Percentiles rank a stretch among this genome's conserved stretches.
Evolutionary conservation across 345 rosid species (phyloP).

Genomic region (Syzygium oleosum): DNA sequence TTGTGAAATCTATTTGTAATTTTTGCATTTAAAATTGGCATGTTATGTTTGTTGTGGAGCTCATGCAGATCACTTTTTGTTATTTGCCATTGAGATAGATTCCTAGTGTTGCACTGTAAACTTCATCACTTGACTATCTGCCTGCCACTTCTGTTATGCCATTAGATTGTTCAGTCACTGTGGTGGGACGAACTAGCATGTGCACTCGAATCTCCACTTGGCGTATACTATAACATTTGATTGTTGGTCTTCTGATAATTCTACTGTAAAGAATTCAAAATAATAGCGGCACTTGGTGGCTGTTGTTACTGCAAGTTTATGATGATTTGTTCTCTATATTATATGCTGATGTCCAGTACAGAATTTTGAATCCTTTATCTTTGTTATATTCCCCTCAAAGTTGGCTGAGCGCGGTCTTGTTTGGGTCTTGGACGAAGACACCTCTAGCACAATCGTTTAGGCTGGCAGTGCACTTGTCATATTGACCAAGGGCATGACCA

Average conservation of each 20-base stretch:
- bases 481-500: not conserved
- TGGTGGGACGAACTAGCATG: not conserved
- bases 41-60: not conserved
- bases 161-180: not conserved
- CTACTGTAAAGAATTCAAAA: not conserved
- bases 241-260: not conserved
- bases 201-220: not conserved
- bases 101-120: not conserved
- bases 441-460: not conserved
- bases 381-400: not conserved
- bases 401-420: not conserved
- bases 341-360: not conserved
- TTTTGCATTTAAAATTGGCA: not conserved
- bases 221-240: not conserved
- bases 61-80: not conserved
- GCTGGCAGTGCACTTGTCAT: not conserved
- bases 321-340: not conserved
- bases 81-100: not conserved
- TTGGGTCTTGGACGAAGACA: not conserved
- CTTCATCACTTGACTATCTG: not conserved
- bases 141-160: not conserved
- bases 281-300: not conserved
- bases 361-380: not conserved
- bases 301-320: not conserved
- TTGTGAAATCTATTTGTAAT: not conserved